Conservation (phyloP, 2,329 filamentous ascomycete species). For the Alternaria atra region DNA sequence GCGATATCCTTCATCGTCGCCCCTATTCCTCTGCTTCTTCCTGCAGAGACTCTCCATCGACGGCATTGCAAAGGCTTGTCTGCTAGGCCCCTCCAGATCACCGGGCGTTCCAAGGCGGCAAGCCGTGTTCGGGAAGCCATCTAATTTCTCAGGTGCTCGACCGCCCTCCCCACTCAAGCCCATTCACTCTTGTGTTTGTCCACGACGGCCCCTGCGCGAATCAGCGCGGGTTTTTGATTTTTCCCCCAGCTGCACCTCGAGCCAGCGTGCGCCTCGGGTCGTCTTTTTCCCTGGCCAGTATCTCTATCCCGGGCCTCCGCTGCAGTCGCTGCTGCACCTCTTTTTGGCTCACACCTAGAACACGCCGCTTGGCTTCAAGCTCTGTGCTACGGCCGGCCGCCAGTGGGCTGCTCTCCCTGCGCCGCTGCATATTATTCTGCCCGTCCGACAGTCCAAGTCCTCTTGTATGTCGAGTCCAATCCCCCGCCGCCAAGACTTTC, state of each 20-base stretch:
- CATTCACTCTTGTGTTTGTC: conserved; percentile 22
- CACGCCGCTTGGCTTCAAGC: conserved; percentile 37
- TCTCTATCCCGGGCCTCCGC: conserved; percentile 29
- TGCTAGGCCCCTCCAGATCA: conserved; percentile 32
- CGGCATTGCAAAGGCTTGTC: conserved; percentile 1
- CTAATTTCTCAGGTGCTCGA: conserved; percentile 39
- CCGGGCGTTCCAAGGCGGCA: conserved; percentile 30
- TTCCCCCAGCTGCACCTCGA: conserved; percentile 29
- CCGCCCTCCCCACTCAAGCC: conserved; percentile 20
- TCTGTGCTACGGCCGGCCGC: conserved; percentile 29
- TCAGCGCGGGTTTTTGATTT: conserved; percentile 23
- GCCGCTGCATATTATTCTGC: conserved; percentile 48
- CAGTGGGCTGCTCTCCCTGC: conserved; percentile 43
- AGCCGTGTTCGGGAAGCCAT: conserved; percentile 32
- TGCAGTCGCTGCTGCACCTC: conserved; percentile 39
- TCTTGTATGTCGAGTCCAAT: conserved; percentile 31
- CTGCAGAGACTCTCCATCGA: conserved; percentile 8
- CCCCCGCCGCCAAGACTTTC: conserved; percentile 30
- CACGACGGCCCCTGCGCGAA: conserved; percentile 25
- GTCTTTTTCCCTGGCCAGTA: conserved; percentile 34
- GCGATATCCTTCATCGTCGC: background rate
- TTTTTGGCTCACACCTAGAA: conserved; percentile 35
- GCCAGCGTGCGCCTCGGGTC: conserved; percentile 34
- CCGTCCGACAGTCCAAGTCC: conserved; percentile 36
- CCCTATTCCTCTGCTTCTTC: conserved; percentile 1